These are phyloP conservation scores for Agrocybe pediades DNA, from an alignment of 768 basidiomycete species.

Conservation along the genomic window DNA sequence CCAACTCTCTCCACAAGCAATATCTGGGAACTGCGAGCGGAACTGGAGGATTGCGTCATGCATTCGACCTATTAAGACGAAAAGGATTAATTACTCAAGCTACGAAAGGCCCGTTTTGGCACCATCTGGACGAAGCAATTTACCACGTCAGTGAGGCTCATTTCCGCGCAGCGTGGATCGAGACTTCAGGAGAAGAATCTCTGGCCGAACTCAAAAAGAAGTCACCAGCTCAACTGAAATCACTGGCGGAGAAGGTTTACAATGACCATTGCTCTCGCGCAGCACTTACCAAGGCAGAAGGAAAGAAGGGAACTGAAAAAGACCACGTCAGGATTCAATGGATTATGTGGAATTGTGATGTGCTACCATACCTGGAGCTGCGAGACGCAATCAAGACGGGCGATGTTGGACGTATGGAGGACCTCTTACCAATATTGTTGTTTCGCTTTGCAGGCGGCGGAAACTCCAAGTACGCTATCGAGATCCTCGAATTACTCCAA, in stretches of 20 bases:
- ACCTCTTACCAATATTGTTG: conserved; percentile 28
- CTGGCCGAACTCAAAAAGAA: conserved; percentile 26
- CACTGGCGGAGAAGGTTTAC: conserved; percentile 28
- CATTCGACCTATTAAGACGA: conserved; percentile 29
- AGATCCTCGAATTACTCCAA: conserved; percentile 31
- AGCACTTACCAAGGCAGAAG: conserved; percentile 23
- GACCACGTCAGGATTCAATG: conserved; percentile 28
- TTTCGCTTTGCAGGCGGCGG: conserved; percentile 34
- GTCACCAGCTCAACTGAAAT: conserved; percentile 26
- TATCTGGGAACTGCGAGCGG: conserved; percentile 33
- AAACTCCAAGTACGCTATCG: conserved; percentile 33
- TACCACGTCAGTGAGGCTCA: conserved; percentile 38
- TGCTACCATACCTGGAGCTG: conserved; percentile 37
- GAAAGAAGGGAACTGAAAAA: conserved; percentile 9
- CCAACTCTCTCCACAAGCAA: conserved; percentile 41
- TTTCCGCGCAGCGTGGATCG: conserved; percentile 32
- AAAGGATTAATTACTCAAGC: conserved; percentile 25
- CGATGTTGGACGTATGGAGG: conserved; percentile 37
- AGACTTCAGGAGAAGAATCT: conserved; percentile 20
- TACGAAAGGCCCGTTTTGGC: conserved; percentile 34
- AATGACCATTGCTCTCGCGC: conserved; percentile 27
- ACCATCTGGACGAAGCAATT: conserved; percentile 36
- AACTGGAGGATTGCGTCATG: conserved; percentile 25
- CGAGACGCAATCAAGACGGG: conserved; percentile 35
- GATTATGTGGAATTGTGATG: conserved; percentile 36